A percentile compares a stretch with the other conserved stretches of the same genome.
phyloP scores from a whole-genome alignment of 108 stramenopile genomes.

The Schizochytrium sp. region DNA sequence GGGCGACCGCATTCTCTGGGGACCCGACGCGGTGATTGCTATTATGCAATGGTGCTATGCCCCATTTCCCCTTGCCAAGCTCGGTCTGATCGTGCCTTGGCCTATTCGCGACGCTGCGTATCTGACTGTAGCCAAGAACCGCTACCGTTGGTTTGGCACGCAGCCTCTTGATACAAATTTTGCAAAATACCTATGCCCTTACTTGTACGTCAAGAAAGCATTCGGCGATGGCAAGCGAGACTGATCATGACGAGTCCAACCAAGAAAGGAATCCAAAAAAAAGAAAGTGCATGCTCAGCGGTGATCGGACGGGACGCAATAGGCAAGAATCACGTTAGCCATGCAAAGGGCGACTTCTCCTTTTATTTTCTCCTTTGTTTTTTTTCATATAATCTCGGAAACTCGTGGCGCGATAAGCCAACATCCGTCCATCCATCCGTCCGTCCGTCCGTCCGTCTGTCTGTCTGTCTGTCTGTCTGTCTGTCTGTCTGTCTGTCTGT shows the following conservation, averaged over 20 bases:
- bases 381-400: too few species aligned
- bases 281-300: too few species aligned
- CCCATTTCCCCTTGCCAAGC: background rate
- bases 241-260: background rate
- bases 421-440: too few species aligned
- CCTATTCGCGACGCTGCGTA: background rate
- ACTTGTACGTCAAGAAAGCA: background rate
- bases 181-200: background rate
- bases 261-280: too few species aligned
- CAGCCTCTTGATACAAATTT: background rate
- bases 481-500: too few species aligned
- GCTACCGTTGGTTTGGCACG: constrained; percentile 1
- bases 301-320: too few species aligned
- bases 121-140: background rate
- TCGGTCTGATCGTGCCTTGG: background rate
- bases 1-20: background rate
- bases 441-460: too few species aligned
- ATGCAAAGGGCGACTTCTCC: too few species aligned
- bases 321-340: too few species aligned
- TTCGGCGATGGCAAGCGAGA: background rate
- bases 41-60: background rate
- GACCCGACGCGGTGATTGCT: background rate
- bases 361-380: too few species aligned
- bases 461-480: too few species aligned
- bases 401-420: too few species aligned